Percentiles rank a stretch among this genome's conserved stretches.
Conservation (phyloP, 2,329 filamentous ascomycete genomes). For the Xylaria sp. region DNA sequence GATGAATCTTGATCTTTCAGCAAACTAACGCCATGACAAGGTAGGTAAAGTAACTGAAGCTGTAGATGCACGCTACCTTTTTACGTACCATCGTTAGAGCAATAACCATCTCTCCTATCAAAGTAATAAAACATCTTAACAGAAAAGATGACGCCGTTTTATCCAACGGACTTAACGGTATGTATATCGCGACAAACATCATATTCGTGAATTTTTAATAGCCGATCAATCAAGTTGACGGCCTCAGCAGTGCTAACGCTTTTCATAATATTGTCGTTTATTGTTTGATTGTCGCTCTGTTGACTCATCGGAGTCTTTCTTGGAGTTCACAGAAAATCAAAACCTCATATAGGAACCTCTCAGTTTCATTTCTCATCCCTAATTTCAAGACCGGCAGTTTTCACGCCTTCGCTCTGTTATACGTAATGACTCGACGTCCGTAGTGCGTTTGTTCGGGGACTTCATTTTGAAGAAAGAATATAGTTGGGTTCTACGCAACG, state of each 20-base stretch:
- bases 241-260: no score
- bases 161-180: no score
- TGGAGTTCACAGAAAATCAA: no score
- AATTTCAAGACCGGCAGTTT: background rate
- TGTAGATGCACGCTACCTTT: slow-evolving; percentile 1
- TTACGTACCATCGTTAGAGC: background rate
- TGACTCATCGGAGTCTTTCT: background rate
- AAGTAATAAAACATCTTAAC: no score
- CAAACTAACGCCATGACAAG: background rate
- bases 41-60: background rate
- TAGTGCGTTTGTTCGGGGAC: background rate
- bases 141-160: no score
- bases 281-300: background rate
- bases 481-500: background rate
- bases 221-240: background rate
- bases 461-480: background rate
- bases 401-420: background rate
- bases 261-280: no score
- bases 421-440: background rate
- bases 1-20: background rate
- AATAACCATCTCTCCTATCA: no score
- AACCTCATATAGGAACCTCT: background rate
- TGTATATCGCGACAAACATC: no score
- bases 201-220: no score
- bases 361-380: background rate